These are phyloP conservation scores for Zygosaccharomyces kombuchaensis DNA, from an alignment of 805 yeast species.

Conservation along the genomic window DNA sequence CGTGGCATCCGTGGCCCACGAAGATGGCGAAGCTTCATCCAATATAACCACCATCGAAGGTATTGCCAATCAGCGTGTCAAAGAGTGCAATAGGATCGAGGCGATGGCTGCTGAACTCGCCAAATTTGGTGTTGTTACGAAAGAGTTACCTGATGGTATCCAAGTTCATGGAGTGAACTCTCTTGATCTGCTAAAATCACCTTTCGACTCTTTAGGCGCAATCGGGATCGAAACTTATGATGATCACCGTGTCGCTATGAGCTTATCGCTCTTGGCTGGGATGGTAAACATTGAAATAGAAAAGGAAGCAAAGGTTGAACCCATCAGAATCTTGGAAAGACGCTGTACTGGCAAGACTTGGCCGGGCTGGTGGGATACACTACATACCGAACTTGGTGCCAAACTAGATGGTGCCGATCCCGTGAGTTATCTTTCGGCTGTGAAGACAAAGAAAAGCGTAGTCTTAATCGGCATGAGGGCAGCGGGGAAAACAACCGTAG, in stretches of 20 bases:
- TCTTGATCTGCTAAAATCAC: slow-evolving; percentile 47
- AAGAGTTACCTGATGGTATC: slow-evolving; percentile 89
- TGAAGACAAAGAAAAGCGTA: slow-evolving; percentile 41
- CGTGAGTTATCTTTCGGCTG: slow-evolving; percentile 11
- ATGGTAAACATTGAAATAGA: slow-evolving; percentile 38
- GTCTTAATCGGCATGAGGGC: slow-evolving; percentile 96
- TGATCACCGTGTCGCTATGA: slow-evolving; percentile 98
- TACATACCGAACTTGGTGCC: slow-evolving; percentile 64
- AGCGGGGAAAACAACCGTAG: slow-evolving; percentile 87
- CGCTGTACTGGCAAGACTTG: slow-evolving; percentile 95
- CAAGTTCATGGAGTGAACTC: slow-evolving; percentile 68
- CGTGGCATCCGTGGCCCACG: slow-evolving; percentile 86
- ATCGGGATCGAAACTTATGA: slow-evolving; percentile 74
- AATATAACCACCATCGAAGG: slow-evolving; percentile 78
- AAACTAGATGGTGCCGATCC: slow-evolving; percentile 69
- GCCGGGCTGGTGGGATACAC: slow-evolving; percentile 99
- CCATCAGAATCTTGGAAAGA: slow-evolving; percentile 77
- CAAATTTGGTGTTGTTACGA: slow-evolving; percentile 83
- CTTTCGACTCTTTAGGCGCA: slow-evolving; percentile 42
- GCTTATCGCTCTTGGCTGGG: slow-evolving; percentile 84
- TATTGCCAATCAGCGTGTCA: slow-evolving; percentile 96
- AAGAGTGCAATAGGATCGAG: slow-evolving; percentile 91
- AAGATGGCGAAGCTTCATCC: slow-evolving; percentile 38
- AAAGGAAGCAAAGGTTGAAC: slow-evolving; percentile 24
- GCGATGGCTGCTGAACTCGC: slow-evolving; percentile 90